These are phyloP conservation scores for Metarhizium brunneum DNA, from an alignment of 2,329 filamentous ascomycete species.

Conservation along the genomic window DNA sequence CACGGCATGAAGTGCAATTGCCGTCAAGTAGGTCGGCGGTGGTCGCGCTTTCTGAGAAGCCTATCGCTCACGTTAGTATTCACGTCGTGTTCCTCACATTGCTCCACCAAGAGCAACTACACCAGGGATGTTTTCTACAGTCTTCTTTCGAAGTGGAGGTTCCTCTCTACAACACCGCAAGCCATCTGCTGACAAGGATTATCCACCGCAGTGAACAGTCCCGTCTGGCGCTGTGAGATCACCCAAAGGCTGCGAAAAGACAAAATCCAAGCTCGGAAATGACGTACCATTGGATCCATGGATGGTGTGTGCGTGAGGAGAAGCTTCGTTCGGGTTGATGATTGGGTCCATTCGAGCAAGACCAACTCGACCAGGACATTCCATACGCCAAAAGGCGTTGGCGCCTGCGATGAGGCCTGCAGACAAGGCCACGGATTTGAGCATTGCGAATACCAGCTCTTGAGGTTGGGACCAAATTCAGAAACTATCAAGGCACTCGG, in stretches of 20 bases:
- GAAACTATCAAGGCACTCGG: neutral
- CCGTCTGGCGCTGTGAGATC: neutral
- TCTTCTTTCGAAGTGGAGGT: neutral
- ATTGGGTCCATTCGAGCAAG: conserved; percentile 71
- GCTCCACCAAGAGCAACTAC: neutral
- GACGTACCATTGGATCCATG: conserved; percentile 68
- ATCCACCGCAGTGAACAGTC: neutral
- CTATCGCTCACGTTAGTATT: conserved; percentile 29
- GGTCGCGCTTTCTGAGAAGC: conserved; percentile 50
- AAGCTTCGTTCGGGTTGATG: conserved; percentile 48
- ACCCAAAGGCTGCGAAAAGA: no score
- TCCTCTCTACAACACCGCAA: neutral
- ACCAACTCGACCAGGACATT: conserved; percentile 63
- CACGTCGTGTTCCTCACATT: neutral
- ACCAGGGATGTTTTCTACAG: no score
- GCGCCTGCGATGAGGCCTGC: conserved; percentile 28
- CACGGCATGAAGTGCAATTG: conserved; percentile 72
- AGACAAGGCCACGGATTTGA: conserved; percentile 23
- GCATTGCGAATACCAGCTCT: conserved; percentile 17
- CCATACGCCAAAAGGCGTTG: conserved; percentile 81
- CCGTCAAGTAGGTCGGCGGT: conserved; percentile 48
- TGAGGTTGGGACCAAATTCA: neutral
- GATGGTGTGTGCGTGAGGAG: conserved; percentile 63
- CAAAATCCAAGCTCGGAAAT: neutral
- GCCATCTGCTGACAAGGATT: neutral